Evolutionary conservation across 129 eudicot genomes (phyloP).

Genomic region (Mikania micrantha): DNA sequence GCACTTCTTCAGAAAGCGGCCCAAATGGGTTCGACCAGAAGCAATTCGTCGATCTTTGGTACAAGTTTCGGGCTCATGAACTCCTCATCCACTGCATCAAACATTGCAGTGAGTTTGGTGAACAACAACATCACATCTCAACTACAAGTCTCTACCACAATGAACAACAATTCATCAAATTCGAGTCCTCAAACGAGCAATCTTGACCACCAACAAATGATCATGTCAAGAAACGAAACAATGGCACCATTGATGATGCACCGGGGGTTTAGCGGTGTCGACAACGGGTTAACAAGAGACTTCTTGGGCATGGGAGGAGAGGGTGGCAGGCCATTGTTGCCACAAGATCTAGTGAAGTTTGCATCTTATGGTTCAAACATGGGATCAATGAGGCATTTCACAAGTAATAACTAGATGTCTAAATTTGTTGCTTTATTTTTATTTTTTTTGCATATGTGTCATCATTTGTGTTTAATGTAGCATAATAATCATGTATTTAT

Average conservation of each 20-base stretch:
- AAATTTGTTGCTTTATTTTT: neutral
- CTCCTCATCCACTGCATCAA: conserved; percentile 27
- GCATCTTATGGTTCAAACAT: conserved; percentile 75
- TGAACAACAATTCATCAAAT: conserved; percentile 1
- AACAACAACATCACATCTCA: conserved; percentile 10
- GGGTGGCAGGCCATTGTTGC: conserved; percentile 66
- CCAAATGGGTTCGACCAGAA: conserved; percentile 80
- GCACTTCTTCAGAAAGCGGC: conserved; percentile 95
- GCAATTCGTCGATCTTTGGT: conserved; percentile 54
- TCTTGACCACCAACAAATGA: conserved; percentile 30
- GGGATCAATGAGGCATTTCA: conserved; percentile 68
- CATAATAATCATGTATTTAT: conserved; percentile 26
- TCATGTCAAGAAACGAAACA: conserved; percentile 29
- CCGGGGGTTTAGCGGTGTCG: conserved; percentile 23
- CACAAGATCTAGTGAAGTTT: conserved; percentile 73
- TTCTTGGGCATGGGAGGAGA: conserved; percentile 84
- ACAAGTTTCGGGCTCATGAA: conserved; percentile 63
- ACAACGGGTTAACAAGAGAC: conserved; percentile 66
- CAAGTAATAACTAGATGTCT: neutral
- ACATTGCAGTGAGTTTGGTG: conserved; percentile 25
- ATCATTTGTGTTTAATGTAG: conserved; percentile 24
- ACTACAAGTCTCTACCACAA: neutral
- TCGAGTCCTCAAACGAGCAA: conserved; percentile 29
- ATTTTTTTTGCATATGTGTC: neutral
- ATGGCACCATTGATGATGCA: conserved; percentile 20